Base-by-base conservation (phyloP, 2,329 filamentous ascomycete genomes). In the Ophiostoma sp. region DNA sequence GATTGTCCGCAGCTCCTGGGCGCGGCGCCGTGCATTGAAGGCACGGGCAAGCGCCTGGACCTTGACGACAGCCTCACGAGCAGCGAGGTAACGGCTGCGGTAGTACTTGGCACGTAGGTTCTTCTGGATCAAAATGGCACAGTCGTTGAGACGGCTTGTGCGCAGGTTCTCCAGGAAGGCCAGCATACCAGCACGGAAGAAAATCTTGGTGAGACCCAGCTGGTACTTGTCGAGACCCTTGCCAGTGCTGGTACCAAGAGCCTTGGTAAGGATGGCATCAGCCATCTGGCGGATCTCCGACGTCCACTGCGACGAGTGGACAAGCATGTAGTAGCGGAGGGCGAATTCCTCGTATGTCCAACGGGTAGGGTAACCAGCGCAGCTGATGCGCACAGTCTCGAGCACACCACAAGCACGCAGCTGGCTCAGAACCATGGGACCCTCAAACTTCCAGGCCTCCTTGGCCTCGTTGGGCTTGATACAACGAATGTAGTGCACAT, bases 291-390 rank as follows among this genome's bases (percentile, higher is more conserved):
- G 88, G 75, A 99, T 97, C 79, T 98, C 94, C 0, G 93, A 89
- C 4, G 94, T 97, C 94, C 95, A 98, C 76, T 92, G 87, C 23
- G 85, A 85, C 4, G 95, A 98, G 68, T 90, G 93, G 67, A 97
- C 92, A 73, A 99, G 84, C 93, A 99, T 97, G 83, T 99, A 99
- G 83, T 99, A 99, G 72, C 95, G 89, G 72, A 97, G 84, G 23
- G 95, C 95, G 79, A 99, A 99, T 78, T 99, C 95, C 78, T 99
- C 95, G 78, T 97, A 99, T 0, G 95, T 98, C 96, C 95, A 99
- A 78, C 95, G 86, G 65, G 95, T 98, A 20, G 95, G 95, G 78
- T 99, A 99, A 73, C 95, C 95, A 73, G 95, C 95, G 78, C 92
- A 96, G 82, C 93, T 97, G 80, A 99, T 99, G 78, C 95, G 89